Percentiles rank a stretch among this genome's conserved stretches.
These are phyloP conservation scores for Cystobasidium ongulense DNA, from an alignment of 768 basidiomycete species.

Conservation along the genomic window DNA sequence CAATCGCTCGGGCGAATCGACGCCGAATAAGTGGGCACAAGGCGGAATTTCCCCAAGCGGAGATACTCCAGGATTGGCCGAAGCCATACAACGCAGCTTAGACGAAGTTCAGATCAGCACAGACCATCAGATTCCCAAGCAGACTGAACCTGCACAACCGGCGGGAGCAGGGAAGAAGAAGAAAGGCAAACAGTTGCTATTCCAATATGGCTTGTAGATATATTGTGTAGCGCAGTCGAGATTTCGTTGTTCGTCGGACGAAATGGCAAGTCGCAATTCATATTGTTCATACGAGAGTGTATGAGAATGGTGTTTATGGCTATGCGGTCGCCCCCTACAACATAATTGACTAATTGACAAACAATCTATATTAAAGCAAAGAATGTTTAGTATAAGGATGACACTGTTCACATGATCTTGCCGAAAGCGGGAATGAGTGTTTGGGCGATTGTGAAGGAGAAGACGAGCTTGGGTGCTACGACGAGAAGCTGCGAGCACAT, in stretches of 20 bases:
- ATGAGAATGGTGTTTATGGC: background rate
- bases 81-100: background rate
- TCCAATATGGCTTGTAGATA: constrained; percentile 25
- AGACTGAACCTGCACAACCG: background rate
- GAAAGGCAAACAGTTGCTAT: constrained; percentile 15
- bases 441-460: constrained; percentile 94
- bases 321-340: too few species aligned
- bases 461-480: constrained; percentile 94
- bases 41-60: background rate
- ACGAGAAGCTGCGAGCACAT: constrained; percentile 68
- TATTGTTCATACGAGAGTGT: too few species aligned
- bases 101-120: background rate
- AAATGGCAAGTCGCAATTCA: too few species aligned
- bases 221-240: too few species aligned
- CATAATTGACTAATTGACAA: background rate
- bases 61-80: background rate
- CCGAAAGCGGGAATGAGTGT: constrained; percentile 20
- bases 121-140: background rate
- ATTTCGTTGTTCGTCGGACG: too few species aligned
- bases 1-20: background rate
- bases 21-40: background rate
- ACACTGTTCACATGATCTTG: constrained; percentile 24
- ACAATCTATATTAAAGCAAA: background rate
- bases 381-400: background rate
- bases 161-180: constrained; percentile 20